These are phyloP conservation scores for Cyclotella cryptica DNA, from an alignment of 108 stramenopile genomes.

Conservation along the genomic window DNA sequence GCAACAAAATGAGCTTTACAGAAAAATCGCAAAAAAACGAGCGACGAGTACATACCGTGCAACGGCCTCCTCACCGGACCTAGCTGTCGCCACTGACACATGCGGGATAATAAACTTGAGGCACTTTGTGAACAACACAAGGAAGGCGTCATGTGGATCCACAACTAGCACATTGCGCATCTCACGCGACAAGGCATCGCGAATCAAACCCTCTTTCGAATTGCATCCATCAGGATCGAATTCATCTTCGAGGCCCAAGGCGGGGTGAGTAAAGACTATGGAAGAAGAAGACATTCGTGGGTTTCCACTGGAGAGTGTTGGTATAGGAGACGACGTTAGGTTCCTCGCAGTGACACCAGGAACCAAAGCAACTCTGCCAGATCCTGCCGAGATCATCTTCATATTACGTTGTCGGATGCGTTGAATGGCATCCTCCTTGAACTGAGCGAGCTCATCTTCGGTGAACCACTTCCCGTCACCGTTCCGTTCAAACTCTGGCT, in stretches of 20 bases:
- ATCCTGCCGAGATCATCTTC: conserved; percentile 53
- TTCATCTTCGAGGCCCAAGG: conserved; percentile 45
- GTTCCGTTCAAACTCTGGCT: conserved; percentile 10
- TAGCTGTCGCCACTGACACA: conserved; percentile 55
- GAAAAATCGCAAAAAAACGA: neutral
- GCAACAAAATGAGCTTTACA: neutral
- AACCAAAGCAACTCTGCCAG: conserved; percentile 26
- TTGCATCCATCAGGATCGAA: conserved; percentile 33
- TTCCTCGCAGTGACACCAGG: conserved; percentile 37
- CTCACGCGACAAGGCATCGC: conserved; percentile 49
- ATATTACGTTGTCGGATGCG: conserved; percentile 51
- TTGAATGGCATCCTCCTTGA: conserved; percentile 71
- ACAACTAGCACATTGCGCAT: conserved; percentile 69
- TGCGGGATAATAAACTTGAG: conserved; percentile 67
- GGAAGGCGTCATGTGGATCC: conserved; percentile 63
- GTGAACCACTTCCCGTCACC: conserved; percentile 60
- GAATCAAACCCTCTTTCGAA: conserved; percentile 21
- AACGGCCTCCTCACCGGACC: conserved; percentile 64
- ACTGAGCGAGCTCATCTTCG: conserved; percentile 61
- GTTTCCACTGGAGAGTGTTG: conserved; percentile 47
- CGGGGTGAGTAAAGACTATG: conserved; percentile 33
- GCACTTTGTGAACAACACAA: conserved; percentile 59
- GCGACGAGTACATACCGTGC: conserved; percentile 5
- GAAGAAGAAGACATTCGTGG: neutral
- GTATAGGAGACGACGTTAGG: conserved; percentile 32